Evolutionary conservation across 192 early-diverging fungal genomes (phyloP), one percentile per base, ranked within the genome.

Genomic region (Irineochytrium annulatum): DNA sequence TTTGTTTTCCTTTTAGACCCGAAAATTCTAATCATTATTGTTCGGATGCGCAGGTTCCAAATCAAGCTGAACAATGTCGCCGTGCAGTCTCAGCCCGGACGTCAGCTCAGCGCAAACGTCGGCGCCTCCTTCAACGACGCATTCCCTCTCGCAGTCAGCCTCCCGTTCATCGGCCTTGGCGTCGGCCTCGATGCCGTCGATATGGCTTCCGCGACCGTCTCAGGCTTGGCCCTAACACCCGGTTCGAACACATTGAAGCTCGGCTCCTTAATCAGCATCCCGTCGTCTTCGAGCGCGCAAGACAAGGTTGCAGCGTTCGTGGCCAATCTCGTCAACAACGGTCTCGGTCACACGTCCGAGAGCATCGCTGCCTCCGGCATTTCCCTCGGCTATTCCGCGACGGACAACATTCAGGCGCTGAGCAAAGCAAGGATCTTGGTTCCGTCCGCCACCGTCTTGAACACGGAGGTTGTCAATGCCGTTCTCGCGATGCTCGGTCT

Each of bases 281-380:
- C 59, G 17, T 60, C 59, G 22, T 48, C 24, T 49, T 6, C 26
- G 1, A n/a, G 5, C 28, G 49, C 49, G 29, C 59, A 60, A 28
- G 22, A 3, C 28, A 60, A 60, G 30, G 59, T 60, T 26, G 59
- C 11, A 1, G 32, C 1, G 6, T 60, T 60, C 49, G 59, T 45
- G 6, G 27, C 43, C n/a, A 60, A 43, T 19, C 45, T 60, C 3
- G 26, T 60, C 28, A 19, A 19, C 16, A 60, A 60, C 16, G 59
- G 59, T 39, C 3, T 29, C 19, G 59, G 59, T 19, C n/a, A 6
- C 43, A 60, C 43, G 19, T 1, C 27, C 6, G 59, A 60, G 34
- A 41, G 26, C 43, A 48, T 60, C 28, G 45, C 59, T 49, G 59
- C 44, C 16, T 60, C 59, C 0, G 59, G 59, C 1, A 44, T 60